Evolutionary conservation across 176 grass and related monocot genomes (phyloP), one percentile per base, ranked within the genome.

Genomic region (Avena sativa): DNA sequence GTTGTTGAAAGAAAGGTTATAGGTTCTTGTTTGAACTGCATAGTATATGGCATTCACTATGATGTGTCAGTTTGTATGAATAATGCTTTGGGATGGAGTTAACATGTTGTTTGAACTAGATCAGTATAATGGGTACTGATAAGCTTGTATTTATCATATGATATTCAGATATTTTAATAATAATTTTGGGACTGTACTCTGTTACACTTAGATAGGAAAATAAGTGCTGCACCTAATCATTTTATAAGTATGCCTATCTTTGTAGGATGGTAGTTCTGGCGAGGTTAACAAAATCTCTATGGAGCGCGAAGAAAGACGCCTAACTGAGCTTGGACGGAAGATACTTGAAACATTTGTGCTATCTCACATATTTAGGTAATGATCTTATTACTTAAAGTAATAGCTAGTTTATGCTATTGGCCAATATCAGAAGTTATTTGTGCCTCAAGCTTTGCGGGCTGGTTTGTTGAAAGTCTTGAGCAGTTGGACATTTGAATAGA

Each of bases 321-420:
- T 99, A 83, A 93, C 91, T 55, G 97, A 96, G 80, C 84, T 99
- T 83, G 97, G 94, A 73, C 89, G 88, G 70, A 99, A 87, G 87
- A 99, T 95, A 88, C 83, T 99, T 83, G 97, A 99, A 91, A 88
- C 90, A 73, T 94, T 99, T 94, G 89, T 91, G 63, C 82, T 99
- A 60, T 87, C 87, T 84, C 97, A 99, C 86, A 94, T 99, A 88
- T 92, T 93, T 86, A 93, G 97, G 97, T 99, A 89, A 87, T 81
- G 10, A 71, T 81, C 20, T 62, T 78, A 76, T 81, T 82, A 71
- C 60, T 85, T 88, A 49, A 23, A 55, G 58, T 88, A 81, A 49
- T 23, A 71, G 74, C 12, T 52, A 71, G 16, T 85, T 50, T 23
- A n/a, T 87, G 84, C 2, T 40, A 49, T 80, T 81, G 61, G 50